Conservation (phyloP, 2,329 filamentous ascomycete genomes). For the Lojkania enalia region DNA sequence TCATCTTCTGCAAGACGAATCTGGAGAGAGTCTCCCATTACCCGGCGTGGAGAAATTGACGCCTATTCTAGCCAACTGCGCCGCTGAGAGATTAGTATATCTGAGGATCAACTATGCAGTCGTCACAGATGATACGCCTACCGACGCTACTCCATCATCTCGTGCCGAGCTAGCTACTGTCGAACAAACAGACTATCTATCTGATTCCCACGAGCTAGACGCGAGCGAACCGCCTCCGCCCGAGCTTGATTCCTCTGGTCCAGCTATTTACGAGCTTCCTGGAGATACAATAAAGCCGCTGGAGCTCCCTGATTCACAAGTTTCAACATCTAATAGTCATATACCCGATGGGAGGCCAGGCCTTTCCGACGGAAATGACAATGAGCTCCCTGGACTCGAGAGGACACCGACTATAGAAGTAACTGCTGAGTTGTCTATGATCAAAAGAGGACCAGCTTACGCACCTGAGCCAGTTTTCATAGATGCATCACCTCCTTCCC, state of each 20-base stretch:
- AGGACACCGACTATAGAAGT: slow-evolving; percentile 23
- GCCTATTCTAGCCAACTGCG: slow-evolving; percentile 53
- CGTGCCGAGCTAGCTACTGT: slow-evolving; percentile 34
- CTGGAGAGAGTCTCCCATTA: slow-evolving; percentile 33
- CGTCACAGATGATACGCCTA: slow-evolving; percentile 51
- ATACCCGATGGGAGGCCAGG: neutral
- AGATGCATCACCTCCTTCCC: slow-evolving; percentile 15
- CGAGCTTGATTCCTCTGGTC: slow-evolving; percentile 29
- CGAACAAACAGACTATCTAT: slow-evolving; percentile 19
- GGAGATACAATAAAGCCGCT: slow-evolving; percentile 31
- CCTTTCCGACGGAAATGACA: neutral
- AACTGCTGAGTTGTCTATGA: slow-evolving; percentile 37
- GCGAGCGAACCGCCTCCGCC: slow-evolving; percentile 11
- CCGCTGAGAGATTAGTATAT: slow-evolving; percentile 55
- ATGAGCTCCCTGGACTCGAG: neutral
- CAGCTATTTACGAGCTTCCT: slow-evolving; percentile 28
- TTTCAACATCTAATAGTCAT: neutral
- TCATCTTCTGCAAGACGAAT: slow-evolving; percentile 23
- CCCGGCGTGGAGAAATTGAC: slow-evolving; percentile 60
- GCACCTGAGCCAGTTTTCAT: slow-evolving; percentile 51
- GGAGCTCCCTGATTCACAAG: slow-evolving; percentile 26
- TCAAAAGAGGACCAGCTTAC: slow-evolving; percentile 48
- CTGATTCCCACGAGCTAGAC: slow-evolving; percentile 34
- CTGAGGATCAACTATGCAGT: slow-evolving; percentile 60
- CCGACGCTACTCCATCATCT: slow-evolving; percentile 18